phyloP scores from a whole-genome alignment of 352 stramenopile genomes.

The Stramenopiles sp. region DNA sequence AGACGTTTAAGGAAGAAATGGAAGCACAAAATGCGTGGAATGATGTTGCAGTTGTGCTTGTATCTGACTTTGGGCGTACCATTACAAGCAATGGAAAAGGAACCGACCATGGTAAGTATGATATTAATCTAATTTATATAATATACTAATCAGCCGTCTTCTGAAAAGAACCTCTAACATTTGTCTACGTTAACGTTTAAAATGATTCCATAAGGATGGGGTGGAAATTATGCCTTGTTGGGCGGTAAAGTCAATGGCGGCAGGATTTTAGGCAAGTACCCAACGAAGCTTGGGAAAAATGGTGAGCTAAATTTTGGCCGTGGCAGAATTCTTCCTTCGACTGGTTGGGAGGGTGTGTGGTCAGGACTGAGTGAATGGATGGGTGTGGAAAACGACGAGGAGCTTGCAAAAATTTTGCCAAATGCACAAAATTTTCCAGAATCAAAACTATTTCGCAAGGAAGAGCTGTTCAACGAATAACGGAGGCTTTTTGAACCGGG shows the following conservation, averaged over 20 bases:
- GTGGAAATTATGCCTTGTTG: constrained; percentile 19
- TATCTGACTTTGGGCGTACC: constrained; percentile 38
- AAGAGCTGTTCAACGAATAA: not conserved
- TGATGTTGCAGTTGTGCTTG: constrained; percentile 29
- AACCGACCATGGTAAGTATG: constrained; percentile 31
- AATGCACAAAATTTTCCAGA: not conserved
- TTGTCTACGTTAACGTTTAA: too few species aligned
- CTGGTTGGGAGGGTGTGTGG: constrained; percentile 32
- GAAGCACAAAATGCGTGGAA: constrained; percentile 31
- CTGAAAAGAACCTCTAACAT: too few species aligned
- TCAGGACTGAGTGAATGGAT: constrained; percentile 30
- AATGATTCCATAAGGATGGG: too few species aligned
- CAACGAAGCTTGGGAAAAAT: constrained; percentile 29
- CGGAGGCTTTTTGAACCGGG: too few species aligned
- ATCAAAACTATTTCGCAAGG: not conserved
- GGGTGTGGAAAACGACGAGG: constrained; percentile 20
- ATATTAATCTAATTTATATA: constrained; percentile 25
- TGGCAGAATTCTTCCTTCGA: constrained; percentile 34
- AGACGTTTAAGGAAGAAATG: constrained; percentile 30
- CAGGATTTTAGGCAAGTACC: constrained; percentile 33
- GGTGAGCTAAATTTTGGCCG: constrained; percentile 23
- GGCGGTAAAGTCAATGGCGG: constrained; percentile 29
- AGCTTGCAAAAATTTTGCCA: not conserved
- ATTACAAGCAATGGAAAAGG: constrained; percentile 30
- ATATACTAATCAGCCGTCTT: too few species aligned